Conservation (phyloP, 2,329 filamentous ascomycete species). For the Septoria linicola region DNA sequence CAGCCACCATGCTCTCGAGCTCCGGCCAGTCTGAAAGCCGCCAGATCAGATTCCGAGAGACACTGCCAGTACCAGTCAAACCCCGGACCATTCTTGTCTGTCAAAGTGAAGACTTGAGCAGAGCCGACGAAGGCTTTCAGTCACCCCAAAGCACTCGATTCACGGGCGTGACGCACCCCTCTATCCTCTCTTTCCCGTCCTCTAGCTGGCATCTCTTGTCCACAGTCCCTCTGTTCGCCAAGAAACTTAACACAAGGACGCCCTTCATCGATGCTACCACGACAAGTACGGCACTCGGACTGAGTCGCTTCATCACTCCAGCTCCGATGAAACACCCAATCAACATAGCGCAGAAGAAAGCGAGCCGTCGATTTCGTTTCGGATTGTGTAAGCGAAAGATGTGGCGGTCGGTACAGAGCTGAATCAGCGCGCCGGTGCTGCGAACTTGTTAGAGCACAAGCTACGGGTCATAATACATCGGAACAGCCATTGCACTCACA, state of each 20-base stretch:
- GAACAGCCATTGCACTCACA: no score
- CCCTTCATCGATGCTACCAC: constrained; percentile 27
- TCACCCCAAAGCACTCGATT: constrained; percentile 27
- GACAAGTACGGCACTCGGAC: constrained; percentile 26
- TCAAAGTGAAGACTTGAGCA: no score
- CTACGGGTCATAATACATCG: no score
- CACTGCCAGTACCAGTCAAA: no score
- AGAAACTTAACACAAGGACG: constrained; percentile 26
- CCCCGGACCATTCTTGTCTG: no score
- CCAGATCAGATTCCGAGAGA: no score
- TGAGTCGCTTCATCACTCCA: constrained; percentile 17
- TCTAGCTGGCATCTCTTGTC: constrained; percentile 22
- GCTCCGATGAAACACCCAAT: constrained; percentile 33
- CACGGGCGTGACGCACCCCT: constrained; percentile 24
- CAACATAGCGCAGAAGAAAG: constrained; percentile 28
- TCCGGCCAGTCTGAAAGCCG: no score
- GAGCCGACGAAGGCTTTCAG: constrained; percentile 9
- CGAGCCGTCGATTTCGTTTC: constrained; percentile 28
- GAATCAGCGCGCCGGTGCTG: constrained; percentile 33
- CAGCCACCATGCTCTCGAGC: no score
- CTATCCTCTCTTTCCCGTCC: constrained; percentile 17
- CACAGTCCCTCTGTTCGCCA: constrained; percentile 31
- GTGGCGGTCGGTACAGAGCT: constrained; percentile 28
- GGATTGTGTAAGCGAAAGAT: constrained; percentile 27
- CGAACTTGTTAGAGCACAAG: no score